Percentiles rank a stretch among this genome's conserved stretches.
Evolutionary conservation across 352 stramenopile species (phyloP).

Genomic region (Phytophthora lateralis): DNA sequence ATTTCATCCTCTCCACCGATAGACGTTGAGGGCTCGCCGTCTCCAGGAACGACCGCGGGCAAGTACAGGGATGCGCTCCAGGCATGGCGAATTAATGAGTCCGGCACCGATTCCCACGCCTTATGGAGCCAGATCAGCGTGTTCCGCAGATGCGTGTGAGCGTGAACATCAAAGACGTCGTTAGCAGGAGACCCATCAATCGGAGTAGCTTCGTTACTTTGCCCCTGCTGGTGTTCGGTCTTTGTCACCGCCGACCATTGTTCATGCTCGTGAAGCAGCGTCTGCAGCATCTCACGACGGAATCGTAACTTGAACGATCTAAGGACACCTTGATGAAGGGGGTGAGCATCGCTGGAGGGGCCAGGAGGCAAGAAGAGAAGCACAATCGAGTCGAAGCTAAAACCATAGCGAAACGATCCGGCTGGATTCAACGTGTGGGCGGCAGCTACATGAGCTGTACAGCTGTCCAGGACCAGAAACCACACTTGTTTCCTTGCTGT

Average conservation of each 20-base stretch:
- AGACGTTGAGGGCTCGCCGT: slow-evolving; percentile 26
- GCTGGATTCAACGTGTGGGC: slow-evolving; percentile 61
- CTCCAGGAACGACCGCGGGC: slow-evolving; percentile 32
- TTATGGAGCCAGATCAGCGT: slow-evolving; percentile 50
- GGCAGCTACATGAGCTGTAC: slow-evolving; percentile 64
- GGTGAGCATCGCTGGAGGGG: slow-evolving; percentile 43
- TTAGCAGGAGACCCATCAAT: slow-evolving; percentile 11
- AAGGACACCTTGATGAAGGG: slow-evolving; percentile 63
- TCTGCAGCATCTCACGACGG: slow-evolving; percentile 60
- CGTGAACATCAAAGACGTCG: slow-evolving; percentile 49
- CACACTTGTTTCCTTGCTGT: slow-evolving; percentile 62
- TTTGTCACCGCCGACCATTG: slow-evolving; percentile 21
- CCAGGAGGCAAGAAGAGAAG: slow-evolving; percentile 67
- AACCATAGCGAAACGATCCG: slow-evolving; percentile 64
- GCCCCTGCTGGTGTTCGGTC: slow-evolving; percentile 6
- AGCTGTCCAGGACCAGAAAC: slow-evolving; percentile 74
- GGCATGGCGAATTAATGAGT: slow-evolving; percentile 43
- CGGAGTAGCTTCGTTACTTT: slow-evolving; percentile 5
- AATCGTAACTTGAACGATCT: slow-evolving; percentile 67
- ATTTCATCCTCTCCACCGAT: slow-evolving; percentile 21
- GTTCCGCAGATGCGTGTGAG: slow-evolving; percentile 50
- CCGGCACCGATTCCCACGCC: slow-evolving; percentile 43
- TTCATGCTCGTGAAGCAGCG: slow-evolving; percentile 44
- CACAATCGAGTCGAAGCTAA: slow-evolving; percentile 68
- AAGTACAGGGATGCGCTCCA: slow-evolving; percentile 49